Evolutionary conservation across 2,329 filamentous ascomycete species (phyloP), one percentile per base, ranked within the genome.

Genomic region (Monilinia fructicola): DNA sequence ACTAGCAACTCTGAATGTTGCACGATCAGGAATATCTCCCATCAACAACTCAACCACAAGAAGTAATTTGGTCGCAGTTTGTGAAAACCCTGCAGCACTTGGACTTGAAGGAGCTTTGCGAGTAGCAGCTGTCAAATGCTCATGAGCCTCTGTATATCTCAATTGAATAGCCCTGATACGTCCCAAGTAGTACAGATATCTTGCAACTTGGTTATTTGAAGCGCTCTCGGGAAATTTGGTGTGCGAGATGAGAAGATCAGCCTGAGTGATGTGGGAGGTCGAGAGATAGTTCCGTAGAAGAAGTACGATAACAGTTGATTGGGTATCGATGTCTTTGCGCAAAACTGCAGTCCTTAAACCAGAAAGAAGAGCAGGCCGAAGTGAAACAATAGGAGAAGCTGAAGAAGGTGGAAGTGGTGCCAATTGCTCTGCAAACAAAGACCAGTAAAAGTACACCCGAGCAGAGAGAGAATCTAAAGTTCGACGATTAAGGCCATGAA

Each of bases 371-470:
- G 88, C 90, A 66, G 93, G 92, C 68, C 95, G 90, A 75, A 97
- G 93, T 52, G 89, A 85, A 69, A 97, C 91, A 71, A 97, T 87
- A 4, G 93, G 90, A 9, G 93, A 96, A 74, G 92, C 89, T 66
- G 92, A 90, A 63, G 93, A 97, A 31, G 94, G 93, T 54, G 95
- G 91, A 70, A 94, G 86, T 28, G 94, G 93, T 68, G 88, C 87
- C 69, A 96, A 86, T 79, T 96, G 89, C 84, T 99, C 95, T 81
- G 90, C 92, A 83, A 98, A 98, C 74, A 98, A 84, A 31, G 92
- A 92, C 81, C 92, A 97, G 84, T 99, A 99, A 81, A 97, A 98
- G 84, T 97, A 99, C 70, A 94, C 93, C 79, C 96, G 96, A 71
- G 94, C 93, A 67, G 93, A 91, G 67, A 99, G 87, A 60, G 93